Conservation (phyloP, 2,329 filamentous ascomycete species). For the Bimuria novae-zelandiae region DNA sequence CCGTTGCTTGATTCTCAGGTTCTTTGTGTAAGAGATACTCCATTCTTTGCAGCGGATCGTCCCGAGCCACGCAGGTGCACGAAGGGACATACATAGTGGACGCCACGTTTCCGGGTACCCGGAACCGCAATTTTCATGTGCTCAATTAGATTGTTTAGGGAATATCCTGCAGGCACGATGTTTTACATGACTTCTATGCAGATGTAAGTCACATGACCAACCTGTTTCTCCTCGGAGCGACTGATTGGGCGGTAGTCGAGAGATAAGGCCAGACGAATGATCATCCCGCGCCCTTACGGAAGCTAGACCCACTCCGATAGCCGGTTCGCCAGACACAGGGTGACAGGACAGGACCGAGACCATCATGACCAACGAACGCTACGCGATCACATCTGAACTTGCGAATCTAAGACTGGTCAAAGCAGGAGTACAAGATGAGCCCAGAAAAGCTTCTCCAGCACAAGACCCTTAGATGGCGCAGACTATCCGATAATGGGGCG, state of each 20-base stretch:
- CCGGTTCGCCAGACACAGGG: conserved; percentile 5
- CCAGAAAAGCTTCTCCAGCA: neutral
- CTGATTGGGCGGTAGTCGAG: conserved; percentile 14
- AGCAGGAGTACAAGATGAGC: neutral
- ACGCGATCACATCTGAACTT: too few relatives aligned
- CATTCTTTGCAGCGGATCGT: neutral
- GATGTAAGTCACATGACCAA: neutral
- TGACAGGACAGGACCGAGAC: too few relatives aligned
- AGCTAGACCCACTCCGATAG: conserved; percentile 15
- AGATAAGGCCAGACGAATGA: conserved; percentile 18
- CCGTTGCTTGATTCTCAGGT: neutral
- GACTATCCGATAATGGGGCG: neutral
- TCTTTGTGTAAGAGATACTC: neutral
- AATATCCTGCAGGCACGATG: neutral
- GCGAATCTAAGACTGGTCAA: too few relatives aligned
- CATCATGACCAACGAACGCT: too few relatives aligned
- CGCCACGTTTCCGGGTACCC: neutral
- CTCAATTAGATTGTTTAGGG: neutral
- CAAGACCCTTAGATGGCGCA: neutral
- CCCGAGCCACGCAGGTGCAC: neutral
- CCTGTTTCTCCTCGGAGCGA: conserved; percentile 18
- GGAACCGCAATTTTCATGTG: neutral
- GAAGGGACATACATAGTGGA: neutral
- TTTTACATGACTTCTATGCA: neutral
- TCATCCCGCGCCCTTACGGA: conserved; percentile 14